Evolutionary conservation across 306 rosid species (phyloP).

Genomic region (Sindora glabra): DNA sequence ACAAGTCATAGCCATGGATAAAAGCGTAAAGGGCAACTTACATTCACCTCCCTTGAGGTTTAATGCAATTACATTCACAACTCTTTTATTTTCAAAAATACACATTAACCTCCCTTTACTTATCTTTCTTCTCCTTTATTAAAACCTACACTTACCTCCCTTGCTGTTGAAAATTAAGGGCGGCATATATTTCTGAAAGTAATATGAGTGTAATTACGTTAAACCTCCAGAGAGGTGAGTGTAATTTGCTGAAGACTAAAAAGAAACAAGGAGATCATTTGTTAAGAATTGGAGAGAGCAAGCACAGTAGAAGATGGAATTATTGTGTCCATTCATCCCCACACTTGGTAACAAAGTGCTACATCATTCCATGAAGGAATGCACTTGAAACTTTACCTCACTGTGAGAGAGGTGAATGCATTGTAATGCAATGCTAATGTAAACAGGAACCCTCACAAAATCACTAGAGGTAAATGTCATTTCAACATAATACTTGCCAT

Average conservation of each 20-base stretch:
- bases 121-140: too few relatives aligned
- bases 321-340: neutral
- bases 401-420: neutral
- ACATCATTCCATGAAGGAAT: neutral
- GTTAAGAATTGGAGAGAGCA: neutral
- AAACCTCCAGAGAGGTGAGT: too few relatives aligned
- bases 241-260: neutral
- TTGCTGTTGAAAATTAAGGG: too few relatives aligned
- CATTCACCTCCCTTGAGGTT: too few relatives aligned
- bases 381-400: neutral
- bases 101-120: too few relatives aligned
- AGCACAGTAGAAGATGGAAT: neutral
- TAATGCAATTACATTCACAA: too few relatives aligned
- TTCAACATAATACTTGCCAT: neutral
- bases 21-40: too few relatives aligned
- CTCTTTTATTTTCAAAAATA: too few relatives aligned
- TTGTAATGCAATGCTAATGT: neutral
- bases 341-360: neutral
- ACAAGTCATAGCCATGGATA: neutral
- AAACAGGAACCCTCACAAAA: neutral
- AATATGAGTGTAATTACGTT: too few relatives aligned
- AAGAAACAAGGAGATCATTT: neutral
- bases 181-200: too few relatives aligned
- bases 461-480: neutral
- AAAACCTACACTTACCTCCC: too few relatives aligned